Conservation (phyloP, 345 rosid species). For the Litchi chinensis region DNA sequence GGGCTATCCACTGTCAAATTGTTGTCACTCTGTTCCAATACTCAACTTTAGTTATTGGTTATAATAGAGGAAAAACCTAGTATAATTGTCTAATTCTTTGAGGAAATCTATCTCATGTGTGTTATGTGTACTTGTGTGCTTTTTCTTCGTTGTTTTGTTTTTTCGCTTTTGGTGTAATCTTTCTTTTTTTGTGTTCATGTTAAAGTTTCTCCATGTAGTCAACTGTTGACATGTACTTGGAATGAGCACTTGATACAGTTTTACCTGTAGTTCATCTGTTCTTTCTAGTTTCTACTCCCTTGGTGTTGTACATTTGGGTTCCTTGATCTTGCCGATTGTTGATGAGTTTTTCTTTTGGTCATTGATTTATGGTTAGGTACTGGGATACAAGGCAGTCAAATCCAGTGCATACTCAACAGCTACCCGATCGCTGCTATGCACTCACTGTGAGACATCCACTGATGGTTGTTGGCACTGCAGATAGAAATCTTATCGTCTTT, state of each 20-base stretch:
- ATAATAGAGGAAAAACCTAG: too few relatives aligned
- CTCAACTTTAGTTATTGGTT: not conserved
- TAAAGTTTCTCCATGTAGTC: not conserved
- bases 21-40: not conserved
- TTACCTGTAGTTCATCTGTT: not conserved
- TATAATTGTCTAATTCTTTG: too few relatives aligned
- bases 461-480: conserved; percentile 99
- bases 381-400: conserved; percentile 91
- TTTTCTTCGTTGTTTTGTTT: not conserved
- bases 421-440: conserved; percentile 92
- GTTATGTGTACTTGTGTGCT: not conserved
- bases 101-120: not conserved
- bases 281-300: not conserved
- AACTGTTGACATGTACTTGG: not conserved
- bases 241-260: not conserved
- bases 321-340: not conserved
- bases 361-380: conserved; percentile 51
- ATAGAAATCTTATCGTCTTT: conserved; percentile 80
- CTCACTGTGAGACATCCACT: conserved; percentile 82
- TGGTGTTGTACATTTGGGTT: not conserved
- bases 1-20: not conserved
- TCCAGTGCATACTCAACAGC: conserved; percentile 92
- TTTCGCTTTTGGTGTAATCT: not conserved
- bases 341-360: not conserved
- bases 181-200: not conserved